Evolutionary conservation across 768 basidiomycete genomes (phyloP), one percentile per base, ranked within the genome.

Genomic region (Termitomyces sp.): DNA sequence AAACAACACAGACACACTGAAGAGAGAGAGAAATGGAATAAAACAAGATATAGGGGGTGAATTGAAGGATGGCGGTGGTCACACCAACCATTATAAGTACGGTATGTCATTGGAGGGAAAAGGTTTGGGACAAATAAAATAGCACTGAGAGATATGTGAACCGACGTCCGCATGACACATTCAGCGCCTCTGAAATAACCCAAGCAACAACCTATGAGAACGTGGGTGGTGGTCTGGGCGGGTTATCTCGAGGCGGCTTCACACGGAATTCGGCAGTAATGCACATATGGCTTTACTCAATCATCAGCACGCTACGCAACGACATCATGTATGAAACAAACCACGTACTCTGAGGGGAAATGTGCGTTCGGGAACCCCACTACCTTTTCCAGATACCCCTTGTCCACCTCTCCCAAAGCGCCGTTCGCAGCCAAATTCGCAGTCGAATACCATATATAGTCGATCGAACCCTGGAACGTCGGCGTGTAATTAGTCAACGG

Each of bases 351-450:
- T 56, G 93, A 95, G 22, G 96, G 93, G 79, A 94, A 97, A 67
- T 98, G 93, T 2, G 86, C 83, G 70, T 98, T 95, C 28, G 97
- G 97, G 79, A 98, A 98, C 37, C 97, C 97, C 44, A 98, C 96
- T 17, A 84, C 84, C 74, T 92, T 92, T 60, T 88, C 84, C 67
- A 98, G 68, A 74, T 99, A 99, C 24, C 67, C 67, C 63, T 77
- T 78, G 67, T 98, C 94, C 56, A 98, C 85, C 68, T 89, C 92
- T 14, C 90, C 90, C 43, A 98, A 75, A n/a, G 96, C 83, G 21
- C 86, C 85, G 58, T 87, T 93, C 26, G 90, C 84, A 10, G 80
- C 77, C 48, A 98, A 61, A 57, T 83, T 91, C 47, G 77, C 73
- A 0, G 83, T 80, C 56, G 88, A 82, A 70, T 91, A 94, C 90